phyloP scores from a whole-genome alignment of 1,139 yeast species.

The Zygosaccharomyces sapae region DNA sequence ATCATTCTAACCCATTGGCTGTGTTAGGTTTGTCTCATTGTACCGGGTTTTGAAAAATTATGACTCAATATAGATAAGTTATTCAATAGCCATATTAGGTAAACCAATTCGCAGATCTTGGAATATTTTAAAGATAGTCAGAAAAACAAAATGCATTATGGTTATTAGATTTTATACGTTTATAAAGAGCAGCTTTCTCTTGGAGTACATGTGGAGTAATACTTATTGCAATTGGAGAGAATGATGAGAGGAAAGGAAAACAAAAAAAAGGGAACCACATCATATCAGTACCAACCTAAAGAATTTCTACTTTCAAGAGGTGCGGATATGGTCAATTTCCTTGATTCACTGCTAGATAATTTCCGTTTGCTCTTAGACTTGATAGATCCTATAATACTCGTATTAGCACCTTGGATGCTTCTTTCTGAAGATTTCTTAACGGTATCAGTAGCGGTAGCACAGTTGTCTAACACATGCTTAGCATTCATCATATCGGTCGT shows the following conservation, averaged over 20 bases:
- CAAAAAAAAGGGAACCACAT: neutral
- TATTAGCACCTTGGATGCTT: neutral
- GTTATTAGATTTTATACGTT: neutral
- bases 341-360: constrained; percentile 7
- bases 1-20: no score
- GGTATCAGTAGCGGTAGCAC: no score
- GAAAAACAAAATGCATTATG: no score
- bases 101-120: no score
- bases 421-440: neutral
- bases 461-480: no score
- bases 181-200: neutral
- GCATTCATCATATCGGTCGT: no score
- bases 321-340: constrained; percentile 10
- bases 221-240: neutral
- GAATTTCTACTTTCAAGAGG: constrained; percentile 12
- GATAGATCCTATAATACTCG: neutral
- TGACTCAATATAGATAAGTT: neutral
- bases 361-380: neutral
- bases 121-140: no score
- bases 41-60: neutral
- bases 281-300: constrained; percentile 8
- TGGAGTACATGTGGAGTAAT: neutral
- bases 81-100: neutral
- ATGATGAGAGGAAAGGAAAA: neutral
- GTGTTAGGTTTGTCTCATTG: neutral